Percentiles rank a stretch among this genome's conserved stretches.
phyloP scores from a whole-genome alignment of 2,329 filamentous ascomycete species.

The Venturia effusa region DNA sequence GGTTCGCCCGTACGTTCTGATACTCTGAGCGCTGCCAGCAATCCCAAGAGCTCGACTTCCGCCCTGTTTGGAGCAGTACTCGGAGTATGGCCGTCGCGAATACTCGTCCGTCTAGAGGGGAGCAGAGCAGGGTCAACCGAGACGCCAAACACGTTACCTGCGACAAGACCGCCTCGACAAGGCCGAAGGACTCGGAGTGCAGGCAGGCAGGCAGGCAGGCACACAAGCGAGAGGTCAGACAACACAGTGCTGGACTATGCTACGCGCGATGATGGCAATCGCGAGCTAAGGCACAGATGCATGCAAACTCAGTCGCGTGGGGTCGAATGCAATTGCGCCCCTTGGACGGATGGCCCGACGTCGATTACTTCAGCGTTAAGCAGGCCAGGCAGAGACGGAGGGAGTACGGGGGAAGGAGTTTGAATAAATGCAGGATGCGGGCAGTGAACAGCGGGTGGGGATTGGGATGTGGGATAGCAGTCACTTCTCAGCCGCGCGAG shows the following conservation, averaged over 20 bases:
- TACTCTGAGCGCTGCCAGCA: neutral
- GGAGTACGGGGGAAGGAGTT: neutral
- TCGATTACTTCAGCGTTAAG: neutral
- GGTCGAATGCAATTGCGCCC: neutral
- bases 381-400: neutral
- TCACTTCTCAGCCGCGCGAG: neutral
- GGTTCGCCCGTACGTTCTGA: neutral
- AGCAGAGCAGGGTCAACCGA: neutral
- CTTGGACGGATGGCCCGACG: neutral
- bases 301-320: neutral
- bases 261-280: neutral
- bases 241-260: neutral
- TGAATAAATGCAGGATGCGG: neutral
- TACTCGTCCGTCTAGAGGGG: neutral
- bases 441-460: neutral
- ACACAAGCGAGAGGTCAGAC: neutral
- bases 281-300: slow-evolving; percentile 5
- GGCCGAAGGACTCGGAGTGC: neutral
- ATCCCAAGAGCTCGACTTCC: neutral
- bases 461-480: neutral
- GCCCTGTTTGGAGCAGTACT: neutral
- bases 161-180: neutral
- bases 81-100: neutral
- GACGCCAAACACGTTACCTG: neutral
- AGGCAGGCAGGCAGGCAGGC: neutral